Evolutionary conservation across 2,329 filamentous ascomycete species (phyloP).

Genomic region (Chaetomium olivaceum): DNA sequence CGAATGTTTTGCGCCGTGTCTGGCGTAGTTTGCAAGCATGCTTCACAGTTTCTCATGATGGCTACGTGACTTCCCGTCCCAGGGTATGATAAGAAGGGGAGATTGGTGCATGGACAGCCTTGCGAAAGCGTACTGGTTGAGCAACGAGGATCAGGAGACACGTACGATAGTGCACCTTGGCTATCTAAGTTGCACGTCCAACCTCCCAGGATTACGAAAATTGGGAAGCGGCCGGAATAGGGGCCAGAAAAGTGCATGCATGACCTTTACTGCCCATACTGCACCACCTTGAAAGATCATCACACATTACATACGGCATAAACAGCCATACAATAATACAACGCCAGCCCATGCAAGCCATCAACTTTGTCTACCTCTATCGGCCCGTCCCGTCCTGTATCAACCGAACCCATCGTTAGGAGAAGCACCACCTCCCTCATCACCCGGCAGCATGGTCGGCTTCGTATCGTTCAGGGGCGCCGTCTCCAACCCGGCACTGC

Average conservation of each 20-base stretch:
- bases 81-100: no score
- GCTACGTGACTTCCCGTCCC: no score
- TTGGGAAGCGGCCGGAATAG: no score
- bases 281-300: neutral
- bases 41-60: no score
- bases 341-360: slow-evolving; percentile 21
- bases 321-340: slow-evolving; percentile 5
- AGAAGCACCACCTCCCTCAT: slow-evolving; percentile 17
- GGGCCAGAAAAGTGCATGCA: neutral
- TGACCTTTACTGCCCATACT: neutral
- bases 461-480: slow-evolving; percentile 36
- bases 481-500: slow-evolving; percentile 36
- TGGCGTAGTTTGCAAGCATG: no score
- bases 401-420: slow-evolving; percentile 36
- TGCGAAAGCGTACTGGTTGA: no score
- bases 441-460: slow-evolving; percentile 22
- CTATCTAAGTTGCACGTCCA: no score
- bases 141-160: no score
- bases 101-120: no score
- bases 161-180: no score
- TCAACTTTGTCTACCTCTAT: slow-evolving; percentile 11
- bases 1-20: no score
- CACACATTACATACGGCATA: neutral
- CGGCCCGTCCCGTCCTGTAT: neutral
- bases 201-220: no score